Conservation (phyloP, 1,284 basidiomycete species). For the Microstroma glucosiphilum region DNA sequence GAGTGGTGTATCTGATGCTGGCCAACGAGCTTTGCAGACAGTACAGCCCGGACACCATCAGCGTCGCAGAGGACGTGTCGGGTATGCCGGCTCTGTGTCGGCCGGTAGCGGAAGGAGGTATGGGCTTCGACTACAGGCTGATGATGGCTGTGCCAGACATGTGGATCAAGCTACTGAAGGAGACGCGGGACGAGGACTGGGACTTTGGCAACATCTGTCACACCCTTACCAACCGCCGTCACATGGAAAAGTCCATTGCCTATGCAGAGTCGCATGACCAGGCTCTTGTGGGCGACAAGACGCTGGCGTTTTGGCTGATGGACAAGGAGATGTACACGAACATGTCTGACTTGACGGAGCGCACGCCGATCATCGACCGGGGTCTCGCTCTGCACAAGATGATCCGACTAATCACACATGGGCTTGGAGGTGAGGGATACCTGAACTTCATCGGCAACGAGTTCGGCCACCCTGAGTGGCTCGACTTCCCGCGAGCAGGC, state of each 20-base stretch:
- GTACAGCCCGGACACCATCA: conserved; percentile 72
- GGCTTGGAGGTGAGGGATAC: conserved; percentile 92
- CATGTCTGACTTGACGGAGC: conserved; percentile 83
- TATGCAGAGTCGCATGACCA: conserved; percentile 97
- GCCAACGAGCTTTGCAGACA: conserved; percentile 84
- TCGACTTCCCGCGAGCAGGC: conserved; percentile 93
- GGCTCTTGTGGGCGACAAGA: conserved; percentile 96
- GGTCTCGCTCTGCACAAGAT: conserved; percentile 92
- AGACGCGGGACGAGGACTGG: conserved; percentile 81
- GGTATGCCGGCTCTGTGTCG: conserved; percentile 93
- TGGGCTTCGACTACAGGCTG: conserved; percentile 94
- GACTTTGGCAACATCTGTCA: conserved; percentile 78
- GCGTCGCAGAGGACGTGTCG: conserved; percentile 95
- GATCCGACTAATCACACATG: conserved; percentile 85
- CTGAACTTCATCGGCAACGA: conserved; percentile 98
- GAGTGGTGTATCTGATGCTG: conserved; percentile 91
- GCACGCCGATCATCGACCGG: conserved; percentile 80
- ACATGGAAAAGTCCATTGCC: conserved; percentile 84
- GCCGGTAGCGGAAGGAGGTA: conserved; percentile 71
- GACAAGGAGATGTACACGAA: conserved; percentile 83
- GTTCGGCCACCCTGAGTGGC: conserved; percentile 98
- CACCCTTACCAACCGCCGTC: conserved; percentile 81
- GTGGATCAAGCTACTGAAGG: conserved; percentile 99
- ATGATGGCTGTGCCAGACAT: conserved; percentile 98
- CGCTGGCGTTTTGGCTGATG: conserved; percentile 98